A percentile compares a stretch with the other conserved stretches of the same genome.
These are phyloP conservation scores for Plasmodium knowlesi DNA, from an alignment of 169 alveolate species.

Conservation along the genomic window DNA sequence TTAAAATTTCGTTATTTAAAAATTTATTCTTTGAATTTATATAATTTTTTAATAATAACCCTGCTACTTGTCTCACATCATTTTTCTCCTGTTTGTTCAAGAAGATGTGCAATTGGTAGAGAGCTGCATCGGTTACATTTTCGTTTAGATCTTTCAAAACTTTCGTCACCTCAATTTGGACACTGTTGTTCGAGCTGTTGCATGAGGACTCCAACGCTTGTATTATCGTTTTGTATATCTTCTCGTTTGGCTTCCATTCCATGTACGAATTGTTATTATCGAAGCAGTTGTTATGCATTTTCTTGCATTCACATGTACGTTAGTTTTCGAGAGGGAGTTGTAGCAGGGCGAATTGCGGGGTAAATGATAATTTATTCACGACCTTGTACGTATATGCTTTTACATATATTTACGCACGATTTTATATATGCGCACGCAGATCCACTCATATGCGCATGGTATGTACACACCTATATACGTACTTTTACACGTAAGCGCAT, in stretches of 20 bases:
- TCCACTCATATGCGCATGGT: neutral
- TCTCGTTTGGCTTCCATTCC: constrained; percentile 75
- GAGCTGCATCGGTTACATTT: constrained; percentile 75
- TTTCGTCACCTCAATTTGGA: constrained; percentile 66
- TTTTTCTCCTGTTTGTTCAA: constrained; percentile 61
- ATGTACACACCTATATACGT: neutral
- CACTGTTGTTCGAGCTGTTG: constrained; percentile 59
- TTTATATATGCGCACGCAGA: neutral
- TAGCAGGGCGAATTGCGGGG: neutral
- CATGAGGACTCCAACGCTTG: constrained; percentile 49
- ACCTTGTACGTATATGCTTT: neutral
- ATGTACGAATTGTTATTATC: constrained; percentile 49
- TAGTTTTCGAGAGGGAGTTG: neutral
- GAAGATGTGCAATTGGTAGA: constrained; percentile 59
- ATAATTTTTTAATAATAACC: constrained; percentile 82
- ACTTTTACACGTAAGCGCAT: neutral
- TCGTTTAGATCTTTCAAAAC: constrained; percentile 69
- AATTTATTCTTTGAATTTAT: constrained; percentile 76
- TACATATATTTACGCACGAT: neutral
- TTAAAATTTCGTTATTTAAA: constrained; percentile 64
- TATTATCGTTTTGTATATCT: constrained; percentile 46
- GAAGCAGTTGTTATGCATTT: constrained; percentile 58
- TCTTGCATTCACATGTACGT: constrained; percentile 57
- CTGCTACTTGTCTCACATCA: constrained; percentile 87
- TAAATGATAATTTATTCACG: neutral